Percentiles rank a stretch among this genome's conserved stretches.
Evolutionary conservation across 2,329 filamentous ascomycete species (phyloP).

Genomic region (Nemania abortiva): DNA sequence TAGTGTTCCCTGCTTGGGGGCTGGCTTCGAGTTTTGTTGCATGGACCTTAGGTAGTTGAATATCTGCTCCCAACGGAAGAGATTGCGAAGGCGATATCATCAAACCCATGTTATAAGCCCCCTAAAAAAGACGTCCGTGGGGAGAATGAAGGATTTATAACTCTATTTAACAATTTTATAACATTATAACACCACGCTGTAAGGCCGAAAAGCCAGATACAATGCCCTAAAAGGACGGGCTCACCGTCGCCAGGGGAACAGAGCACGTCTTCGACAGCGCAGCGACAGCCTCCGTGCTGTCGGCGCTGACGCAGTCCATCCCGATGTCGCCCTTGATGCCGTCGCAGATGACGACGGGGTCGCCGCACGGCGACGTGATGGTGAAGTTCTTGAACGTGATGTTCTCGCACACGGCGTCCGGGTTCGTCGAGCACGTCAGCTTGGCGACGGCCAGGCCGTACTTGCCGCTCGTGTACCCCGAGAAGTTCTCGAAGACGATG

Average conservation of each 20-base stretch:
- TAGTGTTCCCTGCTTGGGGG: background rate
- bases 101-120: background rate
- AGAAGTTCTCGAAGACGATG: constrained; percentile 69
- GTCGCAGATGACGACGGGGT: constrained; percentile 63
- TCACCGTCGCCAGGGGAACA: constrained; percentile 46
- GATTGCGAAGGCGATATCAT: too few relatives aligned
- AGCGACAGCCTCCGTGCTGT: constrained; percentile 50
- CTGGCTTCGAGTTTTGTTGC: background rate
- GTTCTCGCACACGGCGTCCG: constrained; percentile 65
- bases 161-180: background rate
- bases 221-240: constrained; percentile 24
- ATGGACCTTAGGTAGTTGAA: too few relatives aligned
- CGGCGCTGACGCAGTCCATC: constrained; percentile 53
- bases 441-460: constrained; percentile 66
- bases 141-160: background rate
- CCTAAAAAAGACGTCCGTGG: background rate
- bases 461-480: constrained; percentile 67
- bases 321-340: constrained; percentile 56
- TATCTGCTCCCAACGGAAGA: too few relatives aligned
- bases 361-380: constrained; percentile 62
- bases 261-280: constrained; percentile 52
- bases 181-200: background rate
- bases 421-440: constrained; percentile 66
- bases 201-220: background rate
- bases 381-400: constrained; percentile 68